Conservation (phyloP, 2,329 filamentous ascomycete genomes). For the Fusarium pseudocircinatum region DNA sequence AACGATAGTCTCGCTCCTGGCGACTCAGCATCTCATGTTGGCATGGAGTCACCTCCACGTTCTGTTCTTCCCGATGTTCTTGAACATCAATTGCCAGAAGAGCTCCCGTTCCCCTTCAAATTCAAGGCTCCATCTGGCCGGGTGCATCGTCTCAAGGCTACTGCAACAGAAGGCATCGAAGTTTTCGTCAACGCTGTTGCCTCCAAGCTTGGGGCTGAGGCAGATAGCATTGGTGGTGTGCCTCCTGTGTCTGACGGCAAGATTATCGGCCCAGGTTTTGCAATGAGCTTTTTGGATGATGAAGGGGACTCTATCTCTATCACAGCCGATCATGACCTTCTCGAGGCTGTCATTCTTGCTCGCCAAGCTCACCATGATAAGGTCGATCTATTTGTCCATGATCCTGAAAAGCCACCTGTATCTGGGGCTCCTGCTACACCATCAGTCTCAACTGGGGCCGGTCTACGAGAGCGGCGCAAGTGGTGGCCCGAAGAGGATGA, state of each 20-base stretch:
- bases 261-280: conserved; percentile 81
- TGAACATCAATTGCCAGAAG: conserved; percentile 67
- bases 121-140: conserved; percentile 97
- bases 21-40: conserved; percentile 94
- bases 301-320: conserved; percentile 97
- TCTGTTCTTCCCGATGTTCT: conserved; percentile 64
- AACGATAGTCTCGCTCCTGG: conserved; percentile 88
- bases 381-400: conserved; percentile 96
- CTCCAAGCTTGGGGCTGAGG: conserved; percentile 85
- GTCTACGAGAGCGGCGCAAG: conserved; percentile 62
- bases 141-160: conserved; percentile 89
- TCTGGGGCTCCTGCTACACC: conserved; percentile 60
- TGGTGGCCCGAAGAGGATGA: conserved; percentile 68
- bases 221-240: conserved; percentile 83
- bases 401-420: conserved; percentile 89
- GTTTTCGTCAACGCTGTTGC: conserved; percentile 81
- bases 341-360: conserved; percentile 88
- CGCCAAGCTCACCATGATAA: conserved; percentile 84
- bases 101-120: conserved; percentile 94
- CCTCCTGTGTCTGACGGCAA: conserved; percentile 82
- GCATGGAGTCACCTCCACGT: conserved; percentile 78
- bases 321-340: conserved; percentile 91
- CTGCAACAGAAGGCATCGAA: conserved; percentile 80
- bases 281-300: conserved; percentile 94
- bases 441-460: conserved; percentile 57